Evolutionary conservation across 2,329 filamentous ascomycete species (phyloP), one percentile per base, ranked within the genome.

Genomic region (Knoxdaviesia capensis): DNA sequence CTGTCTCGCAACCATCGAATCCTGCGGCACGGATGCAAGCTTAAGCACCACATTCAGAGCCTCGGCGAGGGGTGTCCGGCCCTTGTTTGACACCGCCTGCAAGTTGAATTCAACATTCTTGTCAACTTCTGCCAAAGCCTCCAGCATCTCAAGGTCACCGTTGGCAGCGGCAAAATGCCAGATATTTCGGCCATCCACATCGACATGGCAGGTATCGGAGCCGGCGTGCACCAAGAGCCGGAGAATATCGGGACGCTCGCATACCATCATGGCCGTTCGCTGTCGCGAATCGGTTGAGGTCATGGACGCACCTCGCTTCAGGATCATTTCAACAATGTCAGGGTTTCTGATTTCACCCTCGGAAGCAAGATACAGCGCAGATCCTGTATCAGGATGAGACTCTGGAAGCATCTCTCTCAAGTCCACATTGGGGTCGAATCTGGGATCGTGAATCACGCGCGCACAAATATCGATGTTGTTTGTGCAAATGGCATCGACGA

Each of bases 81-180:
- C 53, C 2, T 42, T 30, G 1, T 42, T 44, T 28, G 46, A 53
- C 2, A 41, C 32, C 1, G 43, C 48, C 6, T 38, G 44, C 10
- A 61, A 43, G 41, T 59, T 60, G 6, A 48, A 37, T 2, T 47
- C 36, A 31, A 47, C 54, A 20, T 40, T 36, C 4, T 54, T 48
- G 40, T 62, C 59, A 6, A 55, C 43, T 2, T 47, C 39, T 34
- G 49, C 45, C 1, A 63, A 52, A 48, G 52, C 58, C 8, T 49
- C 43, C 20, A 61, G 47, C 5, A 59, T 42, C 0, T 30, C 31
- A 2, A 44, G 35, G 34, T 60, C 58, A 20, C 53, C 53, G 3
- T 56, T 57, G 6, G 54, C 53, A 1, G 58, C 59, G 2, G 52
- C 53, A 7, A 54, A 51, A 43, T 62, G 59, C 59, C 60, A 62